A percentile compares a stretch with the other conserved stretches of the same genome.
Evolutionary conservation across 805 yeast species (phyloP).

Genomic region (Priceomyces castillae): DNA sequence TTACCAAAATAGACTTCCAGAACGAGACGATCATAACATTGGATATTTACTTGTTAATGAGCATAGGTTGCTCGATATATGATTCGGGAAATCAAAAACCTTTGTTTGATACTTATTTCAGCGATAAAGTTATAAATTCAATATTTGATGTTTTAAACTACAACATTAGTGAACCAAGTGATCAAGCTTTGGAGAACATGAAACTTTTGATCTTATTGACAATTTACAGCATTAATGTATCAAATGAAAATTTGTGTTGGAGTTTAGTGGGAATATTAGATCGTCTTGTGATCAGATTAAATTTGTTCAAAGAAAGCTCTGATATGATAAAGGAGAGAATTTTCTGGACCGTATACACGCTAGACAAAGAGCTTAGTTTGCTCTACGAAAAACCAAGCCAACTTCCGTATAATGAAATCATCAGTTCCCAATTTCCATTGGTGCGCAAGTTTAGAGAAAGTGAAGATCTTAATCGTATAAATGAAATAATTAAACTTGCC

Average conservation of each 20-base stretch:
- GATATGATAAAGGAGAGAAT: conserved; percentile 14
- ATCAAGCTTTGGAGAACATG: conserved; percentile 27
- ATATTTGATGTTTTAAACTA: conserved; percentile 34
- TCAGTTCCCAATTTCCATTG: conserved; percentile 16
- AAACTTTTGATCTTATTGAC: conserved; percentile 30
- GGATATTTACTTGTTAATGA: conserved; percentile 37
- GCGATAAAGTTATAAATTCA: conserved; percentile 28
- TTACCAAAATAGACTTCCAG: conserved; percentile 28
- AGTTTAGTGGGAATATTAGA: conserved; percentile 33
- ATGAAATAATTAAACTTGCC: conserved; percentile 23
- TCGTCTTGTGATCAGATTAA: conserved; percentile 23
- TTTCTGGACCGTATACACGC: conserved; percentile 37
- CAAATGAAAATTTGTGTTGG: conserved; percentile 32
- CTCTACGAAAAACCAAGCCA: conserved; percentile 34
- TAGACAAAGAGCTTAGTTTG: conserved; percentile 40
- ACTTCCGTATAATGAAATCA: conserved; percentile 25
- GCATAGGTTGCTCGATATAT: conserved; percentile 37
- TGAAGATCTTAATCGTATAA: conserved; percentile 19
- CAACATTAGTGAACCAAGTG: conserved; percentile 17
- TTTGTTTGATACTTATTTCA: conserved; percentile 28
- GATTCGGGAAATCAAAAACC: conserved; percentile 24
- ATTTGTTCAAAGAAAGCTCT: conserved; percentile 14
- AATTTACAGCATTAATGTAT: conserved; percentile 28
- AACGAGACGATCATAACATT: conserved; percentile 36
- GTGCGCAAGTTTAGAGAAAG: conserved; percentile 14